phyloP scores from a whole-genome alignment of 2,329 filamentous ascomycete genomes.

The Sporothrix variecibatus region DNA sequence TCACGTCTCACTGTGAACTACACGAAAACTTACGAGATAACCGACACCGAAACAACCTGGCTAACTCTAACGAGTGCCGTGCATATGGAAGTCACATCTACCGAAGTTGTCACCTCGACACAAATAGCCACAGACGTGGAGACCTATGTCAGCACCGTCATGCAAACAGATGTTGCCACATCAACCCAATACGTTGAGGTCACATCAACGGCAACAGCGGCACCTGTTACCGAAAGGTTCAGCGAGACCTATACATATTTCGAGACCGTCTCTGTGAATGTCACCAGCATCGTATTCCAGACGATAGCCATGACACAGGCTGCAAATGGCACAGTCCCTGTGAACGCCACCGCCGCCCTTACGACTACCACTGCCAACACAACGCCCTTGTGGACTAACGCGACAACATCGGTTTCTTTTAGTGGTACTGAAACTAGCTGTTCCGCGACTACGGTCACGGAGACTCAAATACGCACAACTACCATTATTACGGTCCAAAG shows the following conservation, averaged over 20 bases:
- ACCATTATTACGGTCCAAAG: not conserved
- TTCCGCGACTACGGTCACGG: not conserved
- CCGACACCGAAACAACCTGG: not conserved
- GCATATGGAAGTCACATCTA: not conserved
- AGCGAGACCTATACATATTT: conserved; percentile 1
- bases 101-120: not conserved
- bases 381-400: not conserved
- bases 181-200: not conserved
- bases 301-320: not conserved
- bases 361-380: not conserved
- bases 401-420: not conserved
- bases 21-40: not conserved
- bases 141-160: not conserved
- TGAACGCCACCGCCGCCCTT: not conserved
- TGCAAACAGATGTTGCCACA: not conserved
- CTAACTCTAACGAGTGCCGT: not conserved
- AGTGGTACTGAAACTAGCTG: not conserved
- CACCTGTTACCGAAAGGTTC: not conserved
- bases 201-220: not conserved
- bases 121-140: not conserved
- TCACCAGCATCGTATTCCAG: not conserved
- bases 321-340: not conserved
- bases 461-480: not conserved
- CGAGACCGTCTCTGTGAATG: not conserved
- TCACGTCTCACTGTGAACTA: conserved; percentile 5